A percentile compares a stretch with the other conserved stretches of the same genome.
phyloP scores from a whole-genome alignment of 345 rosid species.

The Rhizophora mangle region DNA sequence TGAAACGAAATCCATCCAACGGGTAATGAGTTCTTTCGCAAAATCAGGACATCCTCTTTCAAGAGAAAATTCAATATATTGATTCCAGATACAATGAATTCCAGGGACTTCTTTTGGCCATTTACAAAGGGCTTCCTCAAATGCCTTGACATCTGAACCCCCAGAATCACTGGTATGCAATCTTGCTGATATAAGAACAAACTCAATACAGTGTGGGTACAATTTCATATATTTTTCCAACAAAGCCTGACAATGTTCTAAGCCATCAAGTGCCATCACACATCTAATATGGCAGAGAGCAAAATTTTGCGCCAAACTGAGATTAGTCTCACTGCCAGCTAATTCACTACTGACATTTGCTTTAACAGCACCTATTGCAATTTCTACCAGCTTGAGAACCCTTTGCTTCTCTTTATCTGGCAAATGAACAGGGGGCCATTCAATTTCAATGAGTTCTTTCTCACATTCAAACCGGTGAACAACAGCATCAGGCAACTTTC shows the following conservation, averaged over 20 bases:
- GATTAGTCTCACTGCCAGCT: slow-evolving; percentile 21
- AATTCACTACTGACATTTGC: slow-evolving; percentile 26
- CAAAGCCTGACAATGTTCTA: slow-evolving; percentile 41
- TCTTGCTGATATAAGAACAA: slow-evolving; percentile 60
- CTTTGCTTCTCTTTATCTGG: slow-evolving; percentile 49
- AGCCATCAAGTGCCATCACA: slow-evolving; percentile 50
- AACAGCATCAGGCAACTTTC: slow-evolving; percentile 82
- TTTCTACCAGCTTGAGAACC: slow-evolving; percentile 49
- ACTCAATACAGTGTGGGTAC: slow-evolving; percentile 66
- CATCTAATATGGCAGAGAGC: slow-evolving; percentile 63
- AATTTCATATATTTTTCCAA: slow-evolving; percentile 50
- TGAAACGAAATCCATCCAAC: slow-evolving; percentile 63
- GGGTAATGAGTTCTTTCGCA: slow-evolving; percentile 57
- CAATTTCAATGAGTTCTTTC: slow-evolving; percentile 62
- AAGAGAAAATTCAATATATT: slow-evolving; percentile 68
- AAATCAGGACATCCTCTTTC: slow-evolving; percentile 43
- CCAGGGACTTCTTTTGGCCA: slow-evolving; percentile 68
- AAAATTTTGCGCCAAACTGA: slow-evolving; percentile 45
- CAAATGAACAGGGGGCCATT: slow-evolving; percentile 69
- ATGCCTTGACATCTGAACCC: slow-evolving; percentile 39
- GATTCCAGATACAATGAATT: slow-evolving; percentile 85
- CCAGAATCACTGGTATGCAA: slow-evolving; percentile 37
- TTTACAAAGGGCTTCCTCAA: slow-evolving; percentile 61
- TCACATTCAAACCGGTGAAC: slow-evolving; percentile 67
- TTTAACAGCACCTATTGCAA: slow-evolving; percentile 42